A percentile compares a stretch with the other conserved stretches of the same genome.
Evolutionary conservation across 2,329 filamentous ascomycete species (phyloP).

Genomic region (Colletotrichum higginsianum): DNA sequence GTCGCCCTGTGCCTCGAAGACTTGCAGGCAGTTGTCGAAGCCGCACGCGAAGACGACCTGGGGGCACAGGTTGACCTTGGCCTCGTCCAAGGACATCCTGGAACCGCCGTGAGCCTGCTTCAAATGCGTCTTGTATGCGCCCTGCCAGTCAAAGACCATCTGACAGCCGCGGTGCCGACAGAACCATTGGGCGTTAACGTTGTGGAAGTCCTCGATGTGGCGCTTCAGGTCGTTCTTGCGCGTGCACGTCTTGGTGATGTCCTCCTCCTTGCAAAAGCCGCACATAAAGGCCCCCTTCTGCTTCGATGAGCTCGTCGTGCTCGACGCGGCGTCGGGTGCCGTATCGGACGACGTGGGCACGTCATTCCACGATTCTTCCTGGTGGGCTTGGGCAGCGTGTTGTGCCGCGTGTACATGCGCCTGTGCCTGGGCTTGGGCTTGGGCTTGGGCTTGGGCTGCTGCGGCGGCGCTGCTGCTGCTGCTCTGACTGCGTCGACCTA

Average conservation of each 20-base stretch:
- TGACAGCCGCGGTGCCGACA: slow-evolving; percentile 61
- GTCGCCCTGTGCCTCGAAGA: slow-evolving; percentile 60
- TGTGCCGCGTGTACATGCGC: not conserved
- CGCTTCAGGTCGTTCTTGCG: slow-evolving; percentile 65
- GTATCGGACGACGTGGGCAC: slow-evolving; percentile 15
- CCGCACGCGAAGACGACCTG: slow-evolving; percentile 66
- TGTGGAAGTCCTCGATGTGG: slow-evolving; percentile 65
- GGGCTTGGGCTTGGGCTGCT: slow-evolving; percentile 36
- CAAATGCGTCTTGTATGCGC: slow-evolving; percentile 63
- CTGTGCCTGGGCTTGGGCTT: no score
- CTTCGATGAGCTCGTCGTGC: slow-evolving; percentile 49
- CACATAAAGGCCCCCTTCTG: slow-evolving; percentile 57
- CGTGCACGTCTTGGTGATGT: slow-evolving; percentile 59
- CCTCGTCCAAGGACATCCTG: slow-evolving; percentile 58
- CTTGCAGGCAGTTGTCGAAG: slow-evolving; percentile 60
- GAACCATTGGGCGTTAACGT: slow-evolving; percentile 62
- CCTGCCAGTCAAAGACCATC: slow-evolving; percentile 64
- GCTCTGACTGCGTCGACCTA: slow-evolving; percentile 47
- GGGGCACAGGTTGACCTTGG: slow-evolving; percentile 60
- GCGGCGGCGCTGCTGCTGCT: slow-evolving; percentile 31
- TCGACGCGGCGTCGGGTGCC: slow-evolving; percentile 45
- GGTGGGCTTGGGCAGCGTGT: slow-evolving; percentile 26
- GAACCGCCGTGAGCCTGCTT: slow-evolving; percentile 61
- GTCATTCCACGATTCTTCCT: slow-evolving; percentile 40
- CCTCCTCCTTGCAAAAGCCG: slow-evolving; percentile 59